phyloP scores from a whole-genome alignment of 495 filamentous ascomycete genomes.

The Penicillium lagena region DNA sequence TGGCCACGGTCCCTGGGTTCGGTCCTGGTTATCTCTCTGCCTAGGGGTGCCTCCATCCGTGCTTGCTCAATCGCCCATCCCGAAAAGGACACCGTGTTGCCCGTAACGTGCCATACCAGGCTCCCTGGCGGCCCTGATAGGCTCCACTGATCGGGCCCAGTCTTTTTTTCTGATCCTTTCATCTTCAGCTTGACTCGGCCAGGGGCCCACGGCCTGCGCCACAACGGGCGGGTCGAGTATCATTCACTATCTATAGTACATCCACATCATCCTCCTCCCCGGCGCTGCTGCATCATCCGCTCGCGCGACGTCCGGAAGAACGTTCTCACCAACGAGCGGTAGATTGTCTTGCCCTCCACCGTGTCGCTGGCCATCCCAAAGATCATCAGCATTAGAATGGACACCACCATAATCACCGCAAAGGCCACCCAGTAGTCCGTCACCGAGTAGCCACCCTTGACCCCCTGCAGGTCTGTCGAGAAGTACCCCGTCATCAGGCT shows the following conservation, averaged over 20 bases:
- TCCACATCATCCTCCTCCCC: too few relatives aligned
- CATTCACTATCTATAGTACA: too few relatives aligned
- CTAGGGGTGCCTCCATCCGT: neutral
- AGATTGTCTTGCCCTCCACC: constrained; percentile 45
- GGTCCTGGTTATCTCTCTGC: constrained; percentile 2
- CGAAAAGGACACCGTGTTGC: constrained; percentile 43
- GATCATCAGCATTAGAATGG: constrained; percentile 47
- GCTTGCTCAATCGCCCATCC: neutral
- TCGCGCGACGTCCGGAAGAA: constrained; percentile 31
- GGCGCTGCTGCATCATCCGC: constrained; percentile 3
- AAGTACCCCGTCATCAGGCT: constrained; percentile 84
- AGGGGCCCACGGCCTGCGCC: too few relatives aligned
- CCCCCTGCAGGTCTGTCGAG: constrained; percentile 58
- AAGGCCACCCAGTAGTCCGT: constrained; percentile 70
- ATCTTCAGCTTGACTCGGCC: too few relatives aligned
- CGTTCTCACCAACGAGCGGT: constrained; percentile 33
- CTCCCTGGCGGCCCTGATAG: constrained; percentile 10
- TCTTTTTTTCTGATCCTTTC: too few relatives aligned
- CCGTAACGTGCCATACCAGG: constrained; percentile 6
- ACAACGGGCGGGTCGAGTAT: too few relatives aligned
- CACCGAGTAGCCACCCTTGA: constrained; percentile 50
- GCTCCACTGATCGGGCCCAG: constrained; percentile 1
- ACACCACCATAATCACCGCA: constrained; percentile 58
- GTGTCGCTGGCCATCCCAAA: constrained; percentile 45
- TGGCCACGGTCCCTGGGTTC: too few relatives aligned